Conservation (phyloP, 129 eudicot genomes). For the Oenanthe sinensis region DNA sequence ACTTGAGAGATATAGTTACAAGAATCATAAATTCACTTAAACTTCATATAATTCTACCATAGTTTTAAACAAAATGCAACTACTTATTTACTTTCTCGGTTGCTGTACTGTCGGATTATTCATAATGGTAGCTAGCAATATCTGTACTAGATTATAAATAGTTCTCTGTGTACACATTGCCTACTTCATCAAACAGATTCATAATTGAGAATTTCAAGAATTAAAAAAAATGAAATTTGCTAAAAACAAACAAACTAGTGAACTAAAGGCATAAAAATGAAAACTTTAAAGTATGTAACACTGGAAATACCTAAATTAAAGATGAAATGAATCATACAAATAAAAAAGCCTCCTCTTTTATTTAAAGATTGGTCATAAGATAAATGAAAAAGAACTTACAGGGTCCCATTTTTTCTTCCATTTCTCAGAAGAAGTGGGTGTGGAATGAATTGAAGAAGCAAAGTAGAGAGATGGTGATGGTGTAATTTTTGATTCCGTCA, state of each 20-base stretch:
- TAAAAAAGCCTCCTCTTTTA: not conserved
- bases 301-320: not conserved
- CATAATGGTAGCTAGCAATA: not conserved
- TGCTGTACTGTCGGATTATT: not conserved
- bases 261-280: not conserved
- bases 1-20: not conserved
- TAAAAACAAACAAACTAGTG: not conserved
- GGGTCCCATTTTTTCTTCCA: slow-evolving; percentile 30
- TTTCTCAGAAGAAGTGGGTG: slow-evolving; percentile 21
- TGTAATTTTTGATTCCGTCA: not conserved
- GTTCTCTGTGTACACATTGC: not conserved
- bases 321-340: not conserved
- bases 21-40: not conserved
- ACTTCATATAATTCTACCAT: not conserved
- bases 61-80: not conserved
- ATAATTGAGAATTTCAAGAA: not conserved
- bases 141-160: not conserved
- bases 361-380: not conserved
- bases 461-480: slow-evolving; percentile 39
- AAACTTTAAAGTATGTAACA: not conserved
- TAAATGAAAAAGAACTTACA: slow-evolving; percentile 17
- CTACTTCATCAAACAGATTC: not conserved
- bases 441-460: slow-evolving; percentile 36
- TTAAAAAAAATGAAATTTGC: not conserved
- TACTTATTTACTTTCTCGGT: not conserved